Conservation (phyloP, 2,329 filamentous ascomycete species). For the Bertia moriformis region DNA sequence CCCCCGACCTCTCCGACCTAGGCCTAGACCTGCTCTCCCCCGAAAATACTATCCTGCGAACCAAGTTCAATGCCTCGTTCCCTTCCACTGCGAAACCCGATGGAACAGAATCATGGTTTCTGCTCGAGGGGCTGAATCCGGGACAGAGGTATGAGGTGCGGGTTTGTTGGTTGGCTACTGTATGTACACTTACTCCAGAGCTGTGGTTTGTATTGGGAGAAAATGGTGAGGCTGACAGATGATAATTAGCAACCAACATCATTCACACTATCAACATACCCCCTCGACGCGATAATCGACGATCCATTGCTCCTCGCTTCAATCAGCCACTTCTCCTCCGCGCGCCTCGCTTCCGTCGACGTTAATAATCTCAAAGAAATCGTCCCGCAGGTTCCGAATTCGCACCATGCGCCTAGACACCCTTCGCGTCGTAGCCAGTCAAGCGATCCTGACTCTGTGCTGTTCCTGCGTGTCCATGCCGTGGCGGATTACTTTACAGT, state of each 20-base stretch:
- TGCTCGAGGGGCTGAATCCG: slow-evolving; percentile 34
- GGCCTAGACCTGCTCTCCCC: not conserved
- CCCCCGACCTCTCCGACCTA: not conserved
- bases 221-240: too few species aligned
- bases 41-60: not conserved
- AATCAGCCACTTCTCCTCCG: not conserved
- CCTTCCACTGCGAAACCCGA: slow-evolving; percentile 13
- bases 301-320: not conserved
- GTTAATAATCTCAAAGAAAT: not conserved
- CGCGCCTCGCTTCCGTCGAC: not conserved
- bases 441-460: not conserved
- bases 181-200: slow-evolving; percentile 23
- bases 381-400: too few species aligned
- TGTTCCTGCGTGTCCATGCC: not conserved
- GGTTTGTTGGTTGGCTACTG: slow-evolving; percentile 52
- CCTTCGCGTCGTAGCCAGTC: not conserved
- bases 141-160: slow-evolving; percentile 50
- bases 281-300: not conserved
- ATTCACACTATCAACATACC: not conserved
- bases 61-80: not conserved
- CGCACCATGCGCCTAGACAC: not conserved
- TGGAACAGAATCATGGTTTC: slow-evolving; percentile 43
- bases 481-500: not conserved
- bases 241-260: not conserved
- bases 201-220: too few species aligned